A percentile compares a stretch with the other conserved stretches of the same genome.
These are phyloP conservation scores for Fusarium metavorans DNA, from an alignment of 2,329 filamentous ascomycete genomes.

Conservation along the genomic window DNA sequence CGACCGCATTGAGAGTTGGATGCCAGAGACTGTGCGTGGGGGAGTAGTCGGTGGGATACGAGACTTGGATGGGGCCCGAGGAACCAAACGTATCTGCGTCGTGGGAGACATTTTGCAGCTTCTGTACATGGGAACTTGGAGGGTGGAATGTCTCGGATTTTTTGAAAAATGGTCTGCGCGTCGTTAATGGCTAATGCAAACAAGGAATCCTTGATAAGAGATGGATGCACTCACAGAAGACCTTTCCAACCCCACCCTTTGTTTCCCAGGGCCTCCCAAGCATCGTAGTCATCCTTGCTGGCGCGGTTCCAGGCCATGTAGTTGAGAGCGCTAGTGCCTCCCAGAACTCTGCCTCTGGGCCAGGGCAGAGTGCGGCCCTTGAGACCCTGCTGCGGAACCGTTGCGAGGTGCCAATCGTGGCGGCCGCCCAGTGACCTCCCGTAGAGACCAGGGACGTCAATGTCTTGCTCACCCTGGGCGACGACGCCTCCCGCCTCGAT, in stretches of 20 bases:
- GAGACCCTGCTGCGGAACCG: conserved; percentile 52
- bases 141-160: conserved; percentile 62
- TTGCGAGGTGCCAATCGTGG: conserved; percentile 58
- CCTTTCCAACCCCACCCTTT: conserved; percentile 67
- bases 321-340: conserved; percentile 72
- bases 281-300: conserved; percentile 63
- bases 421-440: conserved; percentile 51
- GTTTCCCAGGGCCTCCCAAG: conserved; percentile 70
- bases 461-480: conserved; percentile 39
- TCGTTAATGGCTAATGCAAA: conserved; percentile 8
- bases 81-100: conserved; percentile 56
- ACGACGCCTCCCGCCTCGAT: conserved; percentile 48
- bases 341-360: conserved; percentile 64
- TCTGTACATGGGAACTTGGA: conserved; percentile 49
- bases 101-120: conserved; percentile 53
- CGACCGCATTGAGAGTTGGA: conserved; percentile 59
- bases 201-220: not conserved
- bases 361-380: conserved; percentile 55
- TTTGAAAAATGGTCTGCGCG: conserved; percentile 61
- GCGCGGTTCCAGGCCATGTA: conserved; percentile 67
- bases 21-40: conserved; percentile 61
- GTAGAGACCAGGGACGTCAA: conserved; percentile 55
- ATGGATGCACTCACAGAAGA: conserved; percentile 45
- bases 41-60: conserved; percentile 56
- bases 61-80: conserved; percentile 61